Percentiles rank a stretch among this genome's conserved stretches.
phyloP scores from a whole-genome alignment of 2,329 filamentous ascomycete species.

The Fusarium tanahbumbuense region DNA sequence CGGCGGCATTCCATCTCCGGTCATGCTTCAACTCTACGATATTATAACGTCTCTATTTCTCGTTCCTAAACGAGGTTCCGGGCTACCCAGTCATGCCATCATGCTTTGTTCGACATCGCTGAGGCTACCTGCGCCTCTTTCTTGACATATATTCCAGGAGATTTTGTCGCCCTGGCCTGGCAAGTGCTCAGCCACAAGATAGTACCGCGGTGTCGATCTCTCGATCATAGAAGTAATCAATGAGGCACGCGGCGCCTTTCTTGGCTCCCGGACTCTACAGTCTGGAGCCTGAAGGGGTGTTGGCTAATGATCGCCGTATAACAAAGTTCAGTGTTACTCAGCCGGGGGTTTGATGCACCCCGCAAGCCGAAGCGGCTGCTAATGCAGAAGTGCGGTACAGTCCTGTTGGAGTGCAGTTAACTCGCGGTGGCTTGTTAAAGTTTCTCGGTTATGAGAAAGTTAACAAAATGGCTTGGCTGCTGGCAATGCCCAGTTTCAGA shows the following conservation, averaged over 20 bases:
- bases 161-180: background rate
- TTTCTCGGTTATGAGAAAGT: conserved; percentile 11
- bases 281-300: conserved; percentile 5
- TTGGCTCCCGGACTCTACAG: conserved; percentile 8
- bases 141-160: background rate
- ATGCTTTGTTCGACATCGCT: background rate
- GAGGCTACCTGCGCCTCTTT: background rate
- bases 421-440: conserved; percentile 3
- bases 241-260: conserved; percentile 4
- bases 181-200: background rate
- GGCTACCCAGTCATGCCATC: background rate
- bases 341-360: conserved; percentile 31
- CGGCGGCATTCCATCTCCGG: conserved; percentile 32
- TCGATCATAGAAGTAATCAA: background rate
- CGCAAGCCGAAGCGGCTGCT: conserved; percentile 34
- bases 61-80: background rate
- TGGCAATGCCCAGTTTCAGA: conserved; percentile 10
- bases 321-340: conserved; percentile 37
- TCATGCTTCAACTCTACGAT: background rate
- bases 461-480: background rate
- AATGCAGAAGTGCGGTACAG: conserved; percentile 25
- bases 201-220: conserved; percentile 8
- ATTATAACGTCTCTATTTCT: background rate
- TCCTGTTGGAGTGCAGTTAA: background rate
- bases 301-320: conserved; percentile 16